These are phyloP conservation scores for Neurospora sp. DNA, from an alignment of 2,329 filamentous ascomycete genomes.

Conservation along the genomic window DNA sequence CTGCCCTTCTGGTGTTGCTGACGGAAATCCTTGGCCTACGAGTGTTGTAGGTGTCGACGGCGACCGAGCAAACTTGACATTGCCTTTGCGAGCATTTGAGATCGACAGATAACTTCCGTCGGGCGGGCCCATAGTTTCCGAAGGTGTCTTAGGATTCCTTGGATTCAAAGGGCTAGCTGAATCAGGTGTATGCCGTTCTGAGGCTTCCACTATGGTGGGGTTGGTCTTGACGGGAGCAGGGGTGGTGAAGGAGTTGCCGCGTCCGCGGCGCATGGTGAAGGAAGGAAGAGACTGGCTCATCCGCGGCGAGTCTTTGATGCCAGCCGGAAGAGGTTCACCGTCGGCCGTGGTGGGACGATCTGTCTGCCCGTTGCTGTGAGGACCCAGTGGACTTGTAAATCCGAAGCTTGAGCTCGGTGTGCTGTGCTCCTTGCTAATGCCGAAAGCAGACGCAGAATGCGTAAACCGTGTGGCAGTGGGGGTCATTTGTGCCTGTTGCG, in stretches of 20 bases:
- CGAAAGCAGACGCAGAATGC: constrained; percentile 10
- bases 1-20: background rate
- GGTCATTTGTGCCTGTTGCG: constrained; percentile 5
- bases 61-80: constrained; percentile 29
- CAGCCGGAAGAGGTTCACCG: constrained; percentile 10
- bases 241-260: constrained; percentile 20
- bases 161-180: constrained; percentile 52
- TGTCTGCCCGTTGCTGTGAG: constrained; percentile 1
- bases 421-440: constrained; percentile 4
- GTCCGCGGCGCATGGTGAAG: constrained; percentile 7
- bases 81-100: constrained; percentile 44
- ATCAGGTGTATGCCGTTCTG: constrained; percentile 25
- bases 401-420: constrained; percentile 5
- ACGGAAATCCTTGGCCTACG: constrained; percentile 48
- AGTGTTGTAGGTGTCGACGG: constrained; percentile 74
- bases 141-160: constrained; percentile 50
- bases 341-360: constrained; percentile 13
- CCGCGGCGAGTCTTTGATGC: constrained; percentile 7
- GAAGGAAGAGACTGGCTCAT: constrained; percentile 10
- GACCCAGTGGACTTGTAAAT: constrained; percentile 4
- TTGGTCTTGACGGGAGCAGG: constrained; percentile 24
- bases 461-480: constrained; percentile 11
- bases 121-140: constrained; percentile 60
- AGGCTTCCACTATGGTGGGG: constrained; percentile 14
- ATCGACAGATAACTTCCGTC: constrained; percentile 80